These are phyloP conservation scores for Blastomyces parvus DNA, from an alignment of 2,329 filamentous ascomycete genomes.

Conservation along the genomic window DNA sequence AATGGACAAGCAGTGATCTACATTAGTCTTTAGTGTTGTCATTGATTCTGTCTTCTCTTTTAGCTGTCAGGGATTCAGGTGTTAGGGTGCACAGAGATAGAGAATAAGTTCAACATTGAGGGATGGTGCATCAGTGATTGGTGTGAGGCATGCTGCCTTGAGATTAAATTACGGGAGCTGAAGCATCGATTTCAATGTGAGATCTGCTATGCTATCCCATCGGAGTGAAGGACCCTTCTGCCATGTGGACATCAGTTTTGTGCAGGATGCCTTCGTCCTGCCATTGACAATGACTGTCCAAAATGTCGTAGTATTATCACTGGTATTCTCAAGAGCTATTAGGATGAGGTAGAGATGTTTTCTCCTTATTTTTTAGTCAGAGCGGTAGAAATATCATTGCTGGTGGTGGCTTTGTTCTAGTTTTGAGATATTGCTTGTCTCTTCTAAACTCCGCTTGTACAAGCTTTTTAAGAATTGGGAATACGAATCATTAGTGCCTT, in stretches of 20 bases:
- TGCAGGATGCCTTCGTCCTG: background rate
- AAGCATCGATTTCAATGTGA: background rate
- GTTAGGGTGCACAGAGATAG: background rate
- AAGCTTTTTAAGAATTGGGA: background rate
- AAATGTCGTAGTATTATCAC: background rate
- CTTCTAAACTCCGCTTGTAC: background rate
- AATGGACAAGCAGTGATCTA: background rate
- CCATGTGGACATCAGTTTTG: background rate
- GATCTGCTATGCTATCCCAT: background rate
- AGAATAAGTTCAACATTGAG: constrained; percentile 2
- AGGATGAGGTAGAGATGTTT: background rate
- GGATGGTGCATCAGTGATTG: background rate
- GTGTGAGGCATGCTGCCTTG: background rate
- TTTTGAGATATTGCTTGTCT: background rate
- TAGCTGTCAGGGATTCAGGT: background rate
- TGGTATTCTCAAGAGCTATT: background rate
- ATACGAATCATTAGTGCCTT: background rate
- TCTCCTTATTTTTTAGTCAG: background rate
- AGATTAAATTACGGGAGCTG: no score
- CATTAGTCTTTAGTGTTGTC: background rate
- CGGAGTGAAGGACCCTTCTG: background rate
- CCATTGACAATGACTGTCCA: background rate
- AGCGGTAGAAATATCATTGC: background rate
- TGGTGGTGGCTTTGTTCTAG: background rate
- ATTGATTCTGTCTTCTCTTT: constrained; percentile 2